phyloP scores from a whole-genome alignment of 164 flowering plant genomes.

The Vitis riparia region DNA sequence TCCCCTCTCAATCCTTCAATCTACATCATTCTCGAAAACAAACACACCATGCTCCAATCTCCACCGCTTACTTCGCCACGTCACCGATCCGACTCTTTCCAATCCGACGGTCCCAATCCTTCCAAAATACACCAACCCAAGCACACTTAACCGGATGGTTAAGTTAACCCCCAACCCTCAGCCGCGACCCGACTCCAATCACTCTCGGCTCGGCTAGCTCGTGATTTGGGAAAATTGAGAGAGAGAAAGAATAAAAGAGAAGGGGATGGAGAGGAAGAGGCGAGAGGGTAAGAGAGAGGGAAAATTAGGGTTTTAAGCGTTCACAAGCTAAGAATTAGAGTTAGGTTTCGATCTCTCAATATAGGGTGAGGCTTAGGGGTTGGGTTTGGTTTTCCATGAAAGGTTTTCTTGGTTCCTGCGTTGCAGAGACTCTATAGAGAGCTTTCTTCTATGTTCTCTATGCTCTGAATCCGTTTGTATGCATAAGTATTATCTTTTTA shows the following conservation, averaged over 20 bases:
- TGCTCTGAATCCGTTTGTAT: background rate
- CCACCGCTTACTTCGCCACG: slow-evolving; percentile 41
- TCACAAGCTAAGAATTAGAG: background rate
- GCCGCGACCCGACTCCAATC: slow-evolving; percentile 17
- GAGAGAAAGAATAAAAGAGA: slow-evolving; percentile 10
- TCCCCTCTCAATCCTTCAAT: background rate
- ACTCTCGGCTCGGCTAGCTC: slow-evolving; percentile 13
- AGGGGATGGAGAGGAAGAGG: background rate
- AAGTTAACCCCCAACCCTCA: slow-evolving; percentile 7
- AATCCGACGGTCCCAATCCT: slow-evolving; percentile 35
- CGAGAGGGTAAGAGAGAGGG: slow-evolving; percentile 8
- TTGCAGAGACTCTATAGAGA: background rate
- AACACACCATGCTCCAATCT: slow-evolving; percentile 49
- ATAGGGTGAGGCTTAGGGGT: no score
- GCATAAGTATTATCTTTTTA: background rate
- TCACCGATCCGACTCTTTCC: slow-evolving; percentile 46
- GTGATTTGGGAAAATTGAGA: slow-evolving; percentile 8
- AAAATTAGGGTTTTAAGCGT: slow-evolving; percentile 21
- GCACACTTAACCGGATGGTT: slow-evolving; percentile 8
- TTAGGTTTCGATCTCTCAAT: background rate
- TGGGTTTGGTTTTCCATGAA: background rate
- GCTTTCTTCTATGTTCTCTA: no score
- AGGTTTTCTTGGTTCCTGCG: background rate
- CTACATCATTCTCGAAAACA: slow-evolving; percentile 36
- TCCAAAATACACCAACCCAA: slow-evolving; percentile 1